phyloP scores from a whole-genome alignment of 2,329 filamentous ascomycete genomes.

The Ophiostoma sp. region DNA sequence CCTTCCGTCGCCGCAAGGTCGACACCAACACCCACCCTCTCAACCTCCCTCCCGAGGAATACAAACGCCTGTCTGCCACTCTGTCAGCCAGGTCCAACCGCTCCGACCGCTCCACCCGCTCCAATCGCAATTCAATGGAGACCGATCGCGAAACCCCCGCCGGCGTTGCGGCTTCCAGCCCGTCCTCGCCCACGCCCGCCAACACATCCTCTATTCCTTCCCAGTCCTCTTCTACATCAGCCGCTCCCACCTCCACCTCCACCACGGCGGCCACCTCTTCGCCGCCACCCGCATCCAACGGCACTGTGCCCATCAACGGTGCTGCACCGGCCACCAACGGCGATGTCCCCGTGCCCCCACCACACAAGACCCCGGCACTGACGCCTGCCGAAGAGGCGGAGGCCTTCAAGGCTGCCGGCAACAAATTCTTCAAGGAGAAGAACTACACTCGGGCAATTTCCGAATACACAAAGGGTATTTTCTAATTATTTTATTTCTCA shows the following conservation, averaged over 20 bases:
- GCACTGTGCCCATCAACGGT: conserved; percentile 46
- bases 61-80: conserved; percentile 61
- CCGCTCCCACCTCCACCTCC: background rate
- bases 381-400: conserved; percentile 75
- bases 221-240: background rate
- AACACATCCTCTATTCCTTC: conserved; percentile 29
- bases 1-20: conserved; percentile 48
- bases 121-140: conserved; percentile 65
- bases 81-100: conserved; percentile 43
- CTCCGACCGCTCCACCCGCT: conserved; percentile 51
- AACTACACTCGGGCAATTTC: conserved; percentile 83
- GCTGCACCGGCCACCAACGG: conserved; percentile 37
- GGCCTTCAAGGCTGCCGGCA: conserved; percentile 84
- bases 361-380: conserved; percentile 61
- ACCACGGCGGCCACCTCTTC: conserved; percentile 1
- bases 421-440: conserved; percentile 94
- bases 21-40: conserved; percentile 76
- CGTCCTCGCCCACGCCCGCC: conserved; percentile 38
- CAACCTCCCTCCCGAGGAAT: conserved; percentile 84
- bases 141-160: conserved; percentile 61
- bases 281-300: conserved; percentile 17
- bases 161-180: conserved; percentile 30
- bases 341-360: conserved; percentile 60
- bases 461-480: conserved; percentile 88
- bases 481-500: background rate